Evolutionary conservation across 169 alveolate genomes (phyloP).

Genomic region (Plasmodium ovale): DNA sequence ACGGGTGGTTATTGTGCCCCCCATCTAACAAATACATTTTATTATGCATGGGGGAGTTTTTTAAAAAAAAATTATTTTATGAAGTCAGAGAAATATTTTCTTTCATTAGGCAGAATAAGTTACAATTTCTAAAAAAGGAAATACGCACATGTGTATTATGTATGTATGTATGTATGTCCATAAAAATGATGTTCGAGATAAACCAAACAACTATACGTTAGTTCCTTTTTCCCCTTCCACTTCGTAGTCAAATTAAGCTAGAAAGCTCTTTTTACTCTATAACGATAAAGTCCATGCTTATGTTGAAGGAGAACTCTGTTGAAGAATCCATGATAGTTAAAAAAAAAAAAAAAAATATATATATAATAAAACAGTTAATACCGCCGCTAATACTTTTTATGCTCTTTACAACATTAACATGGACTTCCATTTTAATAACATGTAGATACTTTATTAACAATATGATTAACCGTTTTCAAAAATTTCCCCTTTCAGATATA

Average conservation of each 20-base stretch:
- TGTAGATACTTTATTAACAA: too few species aligned
- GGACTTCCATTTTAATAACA: too few species aligned
- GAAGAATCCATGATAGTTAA: constrained; percentile 74
- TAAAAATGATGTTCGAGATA: too few species aligned
- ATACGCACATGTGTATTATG: not conserved
- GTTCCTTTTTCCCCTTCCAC: constrained; percentile 25
- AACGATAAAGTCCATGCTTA: constrained; percentile 72
- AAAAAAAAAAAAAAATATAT: not conserved
- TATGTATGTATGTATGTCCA: not conserved
- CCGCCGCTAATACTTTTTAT: not conserved
- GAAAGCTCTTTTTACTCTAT: constrained; percentile 73
- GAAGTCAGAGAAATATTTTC: constrained; percentile 77
- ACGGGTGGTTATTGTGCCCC: constrained; percentile 76
- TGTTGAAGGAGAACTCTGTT: constrained; percentile 51
- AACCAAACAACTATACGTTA: too few species aligned
- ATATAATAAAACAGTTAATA: not conserved
- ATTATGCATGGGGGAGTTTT: constrained; percentile 74
- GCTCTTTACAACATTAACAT: not conserved
- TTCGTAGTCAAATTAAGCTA: constrained; percentile 57
- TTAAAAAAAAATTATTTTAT: constrained; percentile 33
- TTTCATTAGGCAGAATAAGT: constrained; percentile 70
- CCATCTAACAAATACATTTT: constrained; percentile 73
- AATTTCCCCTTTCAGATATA: constrained; percentile 53
- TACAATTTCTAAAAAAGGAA: not conserved
- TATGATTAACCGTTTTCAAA: too few species aligned